Base-by-base conservation (phyloP, 2,329 filamentous ascomycete species). In the Aspergillus sp. region DNA sequence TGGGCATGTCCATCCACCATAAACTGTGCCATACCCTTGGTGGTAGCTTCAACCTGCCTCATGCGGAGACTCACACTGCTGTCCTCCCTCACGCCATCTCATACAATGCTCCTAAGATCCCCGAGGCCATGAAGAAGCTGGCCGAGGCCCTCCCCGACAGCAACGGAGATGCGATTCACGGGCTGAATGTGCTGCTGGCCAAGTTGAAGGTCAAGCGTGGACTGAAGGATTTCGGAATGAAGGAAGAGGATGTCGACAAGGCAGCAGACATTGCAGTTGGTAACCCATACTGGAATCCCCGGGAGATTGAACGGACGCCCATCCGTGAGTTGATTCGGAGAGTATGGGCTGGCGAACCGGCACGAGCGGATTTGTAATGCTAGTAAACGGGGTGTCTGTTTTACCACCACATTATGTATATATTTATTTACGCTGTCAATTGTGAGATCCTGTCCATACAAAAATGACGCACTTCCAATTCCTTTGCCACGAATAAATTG, bases 11-110 rank as follows among this genome's bases (percentile, higher is more conserved):
- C 2, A 71, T 85, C 10, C 82, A 85, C 56, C 82, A 85, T 62
- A 86, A 85, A 58, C 72, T 86, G 2, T 84, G 81, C 64, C 82
- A 85, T 56, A 78, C 77, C 0, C 68, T 85, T 1, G 82, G 81
- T 26, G 82, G 82, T 6, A 77, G 71, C 52, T 82, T 85, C 60
- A 75, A 78, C 48, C 70, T 86, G 6, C 79, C 82, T 0, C 81
- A 86, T 47, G 79, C 81, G 1, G 79, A 84, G 58, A 84, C 81
- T 0, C 82, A 85, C 53, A 80, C 80, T 0, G 75, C 79, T 29
- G 72, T 85, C 1, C 66, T 85, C 6, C 80, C 81, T 0, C 81
- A 85, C 53, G 77, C 79, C 0, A 63, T 85, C 3, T 76, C 80
- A 3, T 85, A 83, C 57, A 83, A 83, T 49, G 76, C 77, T 0